Base-by-base conservation (phyloP, 306 rosid genomes). In the Castanopsis chinensis region DNA sequence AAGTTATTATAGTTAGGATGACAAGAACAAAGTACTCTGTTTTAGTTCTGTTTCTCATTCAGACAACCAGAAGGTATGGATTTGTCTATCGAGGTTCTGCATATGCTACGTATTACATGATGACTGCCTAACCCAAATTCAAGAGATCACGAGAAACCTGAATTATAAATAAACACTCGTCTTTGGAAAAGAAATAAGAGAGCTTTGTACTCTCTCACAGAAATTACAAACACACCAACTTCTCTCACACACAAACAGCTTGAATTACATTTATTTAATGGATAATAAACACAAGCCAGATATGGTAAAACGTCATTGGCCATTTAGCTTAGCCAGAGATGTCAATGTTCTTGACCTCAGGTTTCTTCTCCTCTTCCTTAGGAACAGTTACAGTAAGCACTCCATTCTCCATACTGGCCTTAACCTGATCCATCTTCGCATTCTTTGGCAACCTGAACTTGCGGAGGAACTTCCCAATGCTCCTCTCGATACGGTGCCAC, bases 401-500 rank as follows among this genome's bases (percentile, higher is more conserved):
- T 57, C 69, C 78, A 74, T 74, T 57, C 69, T 57, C 78, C 19
- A 74, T 25, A 52, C 53, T 58, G 37, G 78, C 78, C 37, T 74
- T 74, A 53, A 74, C 57, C 69, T 74, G 54, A 5, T 74, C 78
- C 54, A 33, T 57, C 55, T 74, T 74, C n/a, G 78, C 78, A 32
- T 74, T 74, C 52, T 58, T 69, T n/a, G 78, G 78, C 32, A 74
- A 37, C 69, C 78, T 37, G 70, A 74, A 74, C 69, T 69, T 41
- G 69, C 70, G 78, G 55, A 57, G 78, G 78, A 74, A 74, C 70
- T 57, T 74, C 28, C 78, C 78, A 11, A 54, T 58, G 69, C 78
- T 58, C 33, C 78, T 58, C 68, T 74, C 70, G 5, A 74, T 8
- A 12, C 69, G 17, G 56, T 74, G 78, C 78, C 68, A 74, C 70